Base-by-base conservation (phyloP, 1,284 basidiomycete species). In the Mycena sp. region DNA sequence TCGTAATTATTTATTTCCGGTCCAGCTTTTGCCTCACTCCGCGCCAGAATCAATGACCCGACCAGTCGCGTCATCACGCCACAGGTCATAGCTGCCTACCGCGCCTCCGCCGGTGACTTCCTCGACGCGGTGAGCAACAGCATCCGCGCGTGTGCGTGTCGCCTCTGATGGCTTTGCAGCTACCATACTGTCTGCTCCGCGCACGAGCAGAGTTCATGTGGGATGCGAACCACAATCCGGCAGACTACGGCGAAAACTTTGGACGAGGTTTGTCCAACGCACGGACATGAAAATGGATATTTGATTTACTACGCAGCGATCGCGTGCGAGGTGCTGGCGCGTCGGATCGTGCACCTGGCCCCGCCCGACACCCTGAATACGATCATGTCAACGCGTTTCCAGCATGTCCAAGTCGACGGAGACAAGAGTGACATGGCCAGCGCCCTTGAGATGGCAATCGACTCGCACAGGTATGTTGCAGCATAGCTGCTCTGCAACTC, bases 261-360 rank as follows among this genome's bases (percentile, higher is more conserved):
- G 87, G 90, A 67, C 85, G 95, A 80, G 89, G 91, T 92, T 75
- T 37, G 82, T 67, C 10, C 21, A 62, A 49, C 40, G 29, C 53
- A 25, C 49, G 21, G 23, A 50, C 62, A 26, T 40, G 17, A n/a
- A 21, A 32, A 17, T 19, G 16, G 32, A 3, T 25, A 17, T 40
- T 29, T 11, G 26, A 30, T 11, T 43, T 35, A 23, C 32, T 52
- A n/a, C n/a, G n/a, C 29, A 90, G 94, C 91, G 46, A 83, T 85
- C 30, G 92, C 95, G 3, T 97, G 95, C 71, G 95, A 98, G 77
- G 91, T 94, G 2, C 80, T 98, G 17, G 96, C 96, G 4, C 87
- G 95, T 53, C 83, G 90, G 61, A 88, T 96, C 53, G 83, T 96
- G 11, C 93, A 95, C 73, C 76, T 82, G 40, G 75, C 87, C 11